Conservation (phyloP, 225 moss, liverwort and hornwort species). For the Sphagnum tenellum region DNA sequence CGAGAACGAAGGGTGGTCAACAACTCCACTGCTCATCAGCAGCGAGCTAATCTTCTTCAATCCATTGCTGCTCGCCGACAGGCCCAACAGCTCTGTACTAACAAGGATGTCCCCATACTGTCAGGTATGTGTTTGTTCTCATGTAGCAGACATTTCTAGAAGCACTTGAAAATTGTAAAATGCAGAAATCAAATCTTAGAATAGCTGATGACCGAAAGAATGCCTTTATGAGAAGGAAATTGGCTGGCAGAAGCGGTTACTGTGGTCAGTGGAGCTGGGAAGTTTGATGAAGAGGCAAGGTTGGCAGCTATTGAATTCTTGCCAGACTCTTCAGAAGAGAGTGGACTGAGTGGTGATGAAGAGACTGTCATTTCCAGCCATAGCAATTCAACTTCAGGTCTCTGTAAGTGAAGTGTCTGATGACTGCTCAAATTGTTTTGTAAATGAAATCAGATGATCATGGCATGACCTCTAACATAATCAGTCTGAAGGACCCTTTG, state of each 20-base stretch:
- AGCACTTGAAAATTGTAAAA: no score
- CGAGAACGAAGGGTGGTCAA: slow-evolving; percentile 14
- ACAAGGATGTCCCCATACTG: slow-evolving; percentile 10
- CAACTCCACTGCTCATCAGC: slow-evolving; percentile 16
- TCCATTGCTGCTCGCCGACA: slow-evolving; percentile 48
- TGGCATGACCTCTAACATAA: no score
- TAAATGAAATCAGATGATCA: no score
- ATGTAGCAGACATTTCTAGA: no score
- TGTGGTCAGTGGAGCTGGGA: slow-evolving; percentile 10
- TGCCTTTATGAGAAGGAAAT: not conserved
- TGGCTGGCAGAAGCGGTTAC: slow-evolving; percentile 13
- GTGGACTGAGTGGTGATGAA: slow-evolving; percentile 18
- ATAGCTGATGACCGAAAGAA: not conserved
- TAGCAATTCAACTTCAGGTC: slow-evolving; percentile 6
- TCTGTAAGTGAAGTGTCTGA: slow-evolving; percentile 12
- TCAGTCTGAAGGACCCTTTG: no score
- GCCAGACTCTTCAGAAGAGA: slow-evolving; percentile 40
- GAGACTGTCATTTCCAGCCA: slow-evolving; percentile 12
- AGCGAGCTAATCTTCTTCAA: slow-evolving; percentile 35
- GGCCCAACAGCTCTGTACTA: slow-evolving; percentile 25
- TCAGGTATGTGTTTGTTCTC: slow-evolving; percentile 13
- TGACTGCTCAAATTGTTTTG: no score
- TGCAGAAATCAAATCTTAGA: no score
- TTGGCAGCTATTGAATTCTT: slow-evolving; percentile 25
- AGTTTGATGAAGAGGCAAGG: slow-evolving; percentile 20